Percentiles rank a stretch among this genome's conserved stretches.
phyloP scores from a whole-genome alignment of 2,329 filamentous ascomycete genomes.

The Xylariaceae sp. region DNA sequence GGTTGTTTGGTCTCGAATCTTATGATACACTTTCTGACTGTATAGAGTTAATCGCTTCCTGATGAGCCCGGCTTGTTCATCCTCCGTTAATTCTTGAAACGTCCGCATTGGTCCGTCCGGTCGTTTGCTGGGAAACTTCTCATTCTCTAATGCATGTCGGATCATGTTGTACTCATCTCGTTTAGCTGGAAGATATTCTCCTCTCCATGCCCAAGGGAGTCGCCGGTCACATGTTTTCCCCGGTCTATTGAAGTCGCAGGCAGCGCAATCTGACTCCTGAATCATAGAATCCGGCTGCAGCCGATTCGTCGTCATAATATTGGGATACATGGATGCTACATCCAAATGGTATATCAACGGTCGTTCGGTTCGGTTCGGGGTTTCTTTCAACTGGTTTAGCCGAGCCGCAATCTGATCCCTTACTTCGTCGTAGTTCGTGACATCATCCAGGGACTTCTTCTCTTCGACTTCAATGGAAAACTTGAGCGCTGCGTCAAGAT shows the following conservation, averaged over 20 bases:
- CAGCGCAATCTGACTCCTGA: conserved; percentile 88
- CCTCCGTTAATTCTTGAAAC: conserved; percentile 74
- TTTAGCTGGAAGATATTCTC: conserved; percentile 93
- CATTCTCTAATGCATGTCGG: conserved; percentile 81
- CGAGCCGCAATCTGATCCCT: conserved; percentile 74
- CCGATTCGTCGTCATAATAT: conserved; percentile 99
- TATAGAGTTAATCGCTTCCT: conserved; percentile 88
- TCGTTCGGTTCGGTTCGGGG: conserved; percentile 76
- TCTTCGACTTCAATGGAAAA: conserved; percentile 85
- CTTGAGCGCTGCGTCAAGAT: conserved; percentile 81
- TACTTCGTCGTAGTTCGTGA: conserved; percentile 78
- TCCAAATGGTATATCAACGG: conserved; percentile 97
- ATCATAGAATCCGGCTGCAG: conserved; percentile 99
- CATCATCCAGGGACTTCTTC: conserved; percentile 74
- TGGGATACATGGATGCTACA: conserved; percentile 98
- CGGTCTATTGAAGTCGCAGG: conserved; percentile 96
- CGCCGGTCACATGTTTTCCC: conserved; percentile 95
- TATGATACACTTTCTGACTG: conserved; percentile 99
- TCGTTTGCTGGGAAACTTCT: conserved; percentile 78
- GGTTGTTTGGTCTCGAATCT: conserved; percentile 91
- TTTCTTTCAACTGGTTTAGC: conserved; percentile 69
- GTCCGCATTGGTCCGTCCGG: conserved; percentile 65
- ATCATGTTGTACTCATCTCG: conserved; percentile 99
- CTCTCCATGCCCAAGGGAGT: conserved; percentile 96
- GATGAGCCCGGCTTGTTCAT: conserved; percentile 76